A percentile compares a stretch with the other conserved stretches of the same genome.
These are phyloP conservation scores for Brassica balearica DNA, from an alignment of 441 rosid genomes.

Conservation along the genomic window DNA sequence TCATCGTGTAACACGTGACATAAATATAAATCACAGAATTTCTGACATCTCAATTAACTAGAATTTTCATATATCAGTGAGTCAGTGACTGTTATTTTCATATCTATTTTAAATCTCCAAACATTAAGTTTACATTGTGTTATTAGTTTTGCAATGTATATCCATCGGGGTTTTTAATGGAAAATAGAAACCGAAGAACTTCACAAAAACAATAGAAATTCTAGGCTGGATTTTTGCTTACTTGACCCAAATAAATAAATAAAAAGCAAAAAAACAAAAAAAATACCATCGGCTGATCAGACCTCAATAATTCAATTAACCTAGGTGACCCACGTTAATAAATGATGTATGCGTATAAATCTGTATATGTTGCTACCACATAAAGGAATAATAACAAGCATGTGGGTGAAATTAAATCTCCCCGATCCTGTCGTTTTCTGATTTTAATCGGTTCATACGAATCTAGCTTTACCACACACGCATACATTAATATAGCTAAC, in stretches of 20 bases:
- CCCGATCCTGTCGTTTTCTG: conserved; percentile 34
- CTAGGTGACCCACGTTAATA: conserved; percentile 38
- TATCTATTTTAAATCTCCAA: background rate
- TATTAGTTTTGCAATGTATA: background rate
- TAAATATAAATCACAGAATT: background rate
- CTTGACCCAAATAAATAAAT: background rate
- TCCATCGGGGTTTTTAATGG: background rate
- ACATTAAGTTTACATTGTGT: background rate
- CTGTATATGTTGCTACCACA: conserved; percentile 42
- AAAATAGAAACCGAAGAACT: background rate
- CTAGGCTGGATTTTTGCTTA: background rate
- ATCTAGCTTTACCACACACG: conserved; percentile 35
- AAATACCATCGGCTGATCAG: conserved; percentile 8
- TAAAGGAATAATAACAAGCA: conserved; percentile 24
- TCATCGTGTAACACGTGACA: background rate
- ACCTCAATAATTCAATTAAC: conserved; percentile 40
- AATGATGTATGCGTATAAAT: conserved; percentile 31
- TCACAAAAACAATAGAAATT: background rate
- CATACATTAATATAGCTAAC: conserved; percentile 8
- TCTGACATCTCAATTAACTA: background rate
- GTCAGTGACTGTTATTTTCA: background rate
- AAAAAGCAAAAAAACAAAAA: background rate
- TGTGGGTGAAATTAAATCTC: conserved; percentile 39
- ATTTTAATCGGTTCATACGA: conserved; percentile 19
- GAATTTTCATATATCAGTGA: background rate